These are phyloP conservation scores for Chlorella sp. DNA, from an alignment of 139 green algal genomes.

Conservation along the genomic window DNA sequence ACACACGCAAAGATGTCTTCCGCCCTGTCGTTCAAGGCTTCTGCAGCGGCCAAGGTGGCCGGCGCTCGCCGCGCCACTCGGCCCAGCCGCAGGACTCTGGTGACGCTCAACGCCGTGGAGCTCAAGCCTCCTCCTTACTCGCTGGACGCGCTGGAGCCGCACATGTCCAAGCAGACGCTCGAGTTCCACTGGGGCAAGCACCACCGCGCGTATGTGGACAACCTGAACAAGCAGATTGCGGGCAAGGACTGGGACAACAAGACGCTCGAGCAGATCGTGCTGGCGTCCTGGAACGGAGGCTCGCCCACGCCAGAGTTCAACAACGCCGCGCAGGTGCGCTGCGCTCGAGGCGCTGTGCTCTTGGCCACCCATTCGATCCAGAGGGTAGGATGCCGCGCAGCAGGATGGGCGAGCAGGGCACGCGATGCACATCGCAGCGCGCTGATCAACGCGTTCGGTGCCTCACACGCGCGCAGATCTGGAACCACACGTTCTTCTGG, in stretches of 20 bases:
- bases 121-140: slow-evolving; percentile 49
- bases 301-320: slow-evolving; percentile 88
- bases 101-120: slow-evolving; percentile 29
- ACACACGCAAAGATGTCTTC: too few relatives aligned
- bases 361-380: too few relatives aligned
- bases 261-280: slow-evolving; percentile 76
- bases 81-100: slow-evolving; percentile 11
- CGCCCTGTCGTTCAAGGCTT: slow-evolving; percentile 12
- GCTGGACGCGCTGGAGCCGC: slow-evolving; percentile 64
- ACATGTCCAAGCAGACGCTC: slow-evolving; percentile 56
- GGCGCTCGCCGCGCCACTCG: slow-evolving; percentile 10
- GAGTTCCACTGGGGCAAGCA: slow-evolving; percentile 91
- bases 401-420: too few relatives aligned
- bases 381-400: too few relatives aligned
- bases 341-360: not conserved
- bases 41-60: slow-evolving; percentile 13
- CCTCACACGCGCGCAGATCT: too few relatives aligned
- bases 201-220: slow-evolving; percentile 82
- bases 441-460: too few relatives aligned
- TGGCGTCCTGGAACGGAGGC: slow-evolving; percentile 76
- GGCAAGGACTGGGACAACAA: slow-evolving; percentile 78
- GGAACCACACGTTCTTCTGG: slow-evolving; percentile 98
- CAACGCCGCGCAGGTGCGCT: slow-evolving; percentile 72
- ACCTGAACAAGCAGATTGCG: slow-evolving; percentile 93
- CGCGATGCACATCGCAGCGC: too few relatives aligned